Conservation (phyloP, 2,329 filamentous ascomycete genomes). For the Xylaria sp. region DNA sequence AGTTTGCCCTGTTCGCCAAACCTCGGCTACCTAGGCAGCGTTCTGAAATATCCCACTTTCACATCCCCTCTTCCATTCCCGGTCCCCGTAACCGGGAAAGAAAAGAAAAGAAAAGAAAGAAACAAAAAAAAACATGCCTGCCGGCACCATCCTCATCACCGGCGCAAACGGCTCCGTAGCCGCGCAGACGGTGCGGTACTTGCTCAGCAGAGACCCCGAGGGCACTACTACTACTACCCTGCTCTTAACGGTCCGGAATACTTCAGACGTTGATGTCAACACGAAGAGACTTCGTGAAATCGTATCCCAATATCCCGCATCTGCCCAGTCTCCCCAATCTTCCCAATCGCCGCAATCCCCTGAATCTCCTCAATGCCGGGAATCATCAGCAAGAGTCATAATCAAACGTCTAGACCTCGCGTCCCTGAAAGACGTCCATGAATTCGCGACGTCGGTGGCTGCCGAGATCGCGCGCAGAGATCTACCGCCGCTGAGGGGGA, state of each 20-base stretch:
- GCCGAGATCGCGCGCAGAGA: conserved; percentile 37
- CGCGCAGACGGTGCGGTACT: conserved; percentile 29
- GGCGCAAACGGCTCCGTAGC: conserved; percentile 48
- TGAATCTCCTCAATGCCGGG: too few species aligned
- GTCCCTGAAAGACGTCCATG: conserved; percentile 42
- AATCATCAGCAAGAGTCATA: too few species aligned
- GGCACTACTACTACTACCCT: too few species aligned
- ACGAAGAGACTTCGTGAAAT: conserved; percentile 37
- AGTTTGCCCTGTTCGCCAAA: background rate
- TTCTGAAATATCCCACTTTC: background rate
- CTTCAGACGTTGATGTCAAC: conserved; percentile 39
- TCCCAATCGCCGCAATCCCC: too few species aligned
- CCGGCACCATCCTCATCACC: conserved; percentile 45
- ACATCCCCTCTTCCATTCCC: background rate
- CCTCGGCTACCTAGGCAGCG: background rate
- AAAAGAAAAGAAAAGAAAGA: too few species aligned
- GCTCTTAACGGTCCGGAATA: conserved; percentile 44
- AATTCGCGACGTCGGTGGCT: conserved; percentile 41
- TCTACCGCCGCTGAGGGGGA: conserved; percentile 42
- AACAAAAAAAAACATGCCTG: too few species aligned
- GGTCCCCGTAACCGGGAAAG: background rate
- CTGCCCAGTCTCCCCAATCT: too few species aligned
- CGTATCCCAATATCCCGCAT: conserved; percentile 41
- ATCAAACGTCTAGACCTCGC: conserved; percentile 49
- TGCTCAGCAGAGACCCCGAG: conserved; percentile 32